Evolutionary conservation across 2,329 filamentous ascomycete species (phyloP), one percentile per base, ranked within the genome.

Genomic region (Colletotrichum horii): DNA sequence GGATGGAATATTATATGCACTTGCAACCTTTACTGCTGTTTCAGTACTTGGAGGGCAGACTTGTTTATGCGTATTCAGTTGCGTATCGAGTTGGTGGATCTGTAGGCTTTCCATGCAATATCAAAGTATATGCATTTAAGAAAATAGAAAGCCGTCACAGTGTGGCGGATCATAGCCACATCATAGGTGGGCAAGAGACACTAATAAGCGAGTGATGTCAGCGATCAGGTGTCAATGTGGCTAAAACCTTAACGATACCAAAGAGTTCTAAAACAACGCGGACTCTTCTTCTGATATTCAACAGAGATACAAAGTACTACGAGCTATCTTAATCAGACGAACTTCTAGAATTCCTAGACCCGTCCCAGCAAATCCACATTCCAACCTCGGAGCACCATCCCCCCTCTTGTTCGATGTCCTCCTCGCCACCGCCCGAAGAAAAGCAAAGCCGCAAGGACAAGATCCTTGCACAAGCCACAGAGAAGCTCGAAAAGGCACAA

Each of bases 401-500:
- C 56, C 26, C 19, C 22, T 19, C 3, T 4, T 66, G 2, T 22
- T 30, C 26, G 11, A 75, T 75, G 73, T 58, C 71, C 36, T 38
- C 73, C 36, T 38, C 73, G 24, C 58, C 73, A 36, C 34, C 70
- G 12, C 56, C 73, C 22, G 64, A 60, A 19, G 70, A 73, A 19
- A 43, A 75, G 26, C 72, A 75, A 55, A 75, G 24, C 14, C 70
- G 60, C 19, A 52, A 36, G 64, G 73, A 75, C 48, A 65, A 75
- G 64, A 66, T 75, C 32, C 19, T 75, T 58, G 73, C 64, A 8
- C 70, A 75, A 19, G 73, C 58, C 16, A 52, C 73, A 43, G 73
- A 70, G n/a, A 75, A 75, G 48, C 56, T 75, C 28, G 56, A 75
- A 14, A 43, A 73, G n/a, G 73, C 73, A 62, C 73, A 75, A 24